Base-by-base conservation (phyloP, 495 filamentous ascomycete genomes). In the Aspergillus campestris region DNA sequence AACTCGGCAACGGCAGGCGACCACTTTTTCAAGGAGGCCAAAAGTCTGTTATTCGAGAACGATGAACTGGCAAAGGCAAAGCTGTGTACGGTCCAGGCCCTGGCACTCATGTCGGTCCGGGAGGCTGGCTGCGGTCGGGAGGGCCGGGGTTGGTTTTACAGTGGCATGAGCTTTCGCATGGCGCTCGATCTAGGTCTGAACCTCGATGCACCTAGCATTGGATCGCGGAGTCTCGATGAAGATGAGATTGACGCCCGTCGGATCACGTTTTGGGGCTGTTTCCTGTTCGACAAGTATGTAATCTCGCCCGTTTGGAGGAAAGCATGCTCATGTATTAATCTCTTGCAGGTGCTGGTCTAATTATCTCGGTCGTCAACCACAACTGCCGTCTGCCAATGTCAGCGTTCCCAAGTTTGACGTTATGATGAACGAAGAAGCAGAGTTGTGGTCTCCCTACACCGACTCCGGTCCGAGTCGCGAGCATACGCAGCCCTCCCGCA, bases 81-180 rank as follows among this genome's bases (percentile, higher is more conserved):
- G 40, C 70, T 98, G 41, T 87, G 91, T n/a, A 96, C 91, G 0
- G 87, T 98, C 13, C 92, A 98, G 65, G 92, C 92, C 0, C 65
- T 97, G 41, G 89, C 89, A 2, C 71, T 98, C 50, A 96, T 98
- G 91, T 95, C 89, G 43, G 92, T 97, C 6, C 77, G 92, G 40
- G 92, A 98, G 67, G 94, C 92, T 5, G 92, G 92, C 4, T 98
- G 92, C 64, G 92, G 89, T 1, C 77, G 92, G 29, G 92, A 98
- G 68, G 86, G 87, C 31, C 94, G 89, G 59, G 92, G 92, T 8
- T 98, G 92, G 92, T 87, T 95, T 5, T 98, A 97, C 60, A 94
- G 87, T 53, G 92, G 92, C 31, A 95, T 98, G 83, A 91, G 87
- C 58, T 98, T 98, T 57, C 82, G 92, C n/a, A 96, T 98, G 92